Percentiles rank a stretch among this genome's conserved stretches.
Conservation (phyloP, 2,329 filamentous ascomycete species). For the Fusarium guadeloupense region DNA sequence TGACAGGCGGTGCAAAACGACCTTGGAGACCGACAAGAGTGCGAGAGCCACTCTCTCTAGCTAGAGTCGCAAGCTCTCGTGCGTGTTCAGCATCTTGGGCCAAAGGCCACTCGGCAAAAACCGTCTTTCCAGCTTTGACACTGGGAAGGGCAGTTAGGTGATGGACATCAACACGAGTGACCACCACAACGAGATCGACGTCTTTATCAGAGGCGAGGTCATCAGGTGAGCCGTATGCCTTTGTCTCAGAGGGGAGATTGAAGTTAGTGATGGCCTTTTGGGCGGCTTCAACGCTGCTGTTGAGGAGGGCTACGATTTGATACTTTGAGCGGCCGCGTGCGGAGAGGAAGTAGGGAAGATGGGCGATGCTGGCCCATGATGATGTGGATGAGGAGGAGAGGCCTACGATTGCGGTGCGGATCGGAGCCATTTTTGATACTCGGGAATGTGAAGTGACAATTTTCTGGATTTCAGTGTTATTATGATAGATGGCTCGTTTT, state of each 20-base stretch:
- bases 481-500: not conserved
- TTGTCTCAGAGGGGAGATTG: slow-evolving; percentile 52
- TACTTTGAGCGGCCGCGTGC: slow-evolving; percentile 54
- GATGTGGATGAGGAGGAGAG: slow-evolving; percentile 62
- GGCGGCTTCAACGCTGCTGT: slow-evolving; percentile 58
- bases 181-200: slow-evolving; percentile 65
- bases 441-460: too few relatives aligned
- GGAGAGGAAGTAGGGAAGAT: slow-evolving; percentile 68
- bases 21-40: slow-evolving; percentile 64
- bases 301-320: slow-evolving; percentile 61
- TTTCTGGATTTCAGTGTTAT: too few relatives aligned
- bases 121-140: slow-evolving; percentile 60
- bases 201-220: slow-evolving; percentile 58
- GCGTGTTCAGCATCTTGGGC: slow-evolving; percentile 55
- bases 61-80: slow-evolving; percentile 52
- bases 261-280: slow-evolving; percentile 55
- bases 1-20: slow-evolving; percentile 53
- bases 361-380: slow-evolving; percentile 64
- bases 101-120: slow-evolving; percentile 69
- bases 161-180: slow-evolving; percentile 64
- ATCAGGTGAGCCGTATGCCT: slow-evolving; percentile 61
- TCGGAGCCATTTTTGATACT: slow-evolving; percentile 53
- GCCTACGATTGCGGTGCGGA: slow-evolving; percentile 66
- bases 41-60: slow-evolving; percentile 45
- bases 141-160: slow-evolving; percentile 56